Evolutionary conservation across 371 early-diverging fungal species (phyloP).

Genomic region (Blastocladiella emersonii): DNA sequence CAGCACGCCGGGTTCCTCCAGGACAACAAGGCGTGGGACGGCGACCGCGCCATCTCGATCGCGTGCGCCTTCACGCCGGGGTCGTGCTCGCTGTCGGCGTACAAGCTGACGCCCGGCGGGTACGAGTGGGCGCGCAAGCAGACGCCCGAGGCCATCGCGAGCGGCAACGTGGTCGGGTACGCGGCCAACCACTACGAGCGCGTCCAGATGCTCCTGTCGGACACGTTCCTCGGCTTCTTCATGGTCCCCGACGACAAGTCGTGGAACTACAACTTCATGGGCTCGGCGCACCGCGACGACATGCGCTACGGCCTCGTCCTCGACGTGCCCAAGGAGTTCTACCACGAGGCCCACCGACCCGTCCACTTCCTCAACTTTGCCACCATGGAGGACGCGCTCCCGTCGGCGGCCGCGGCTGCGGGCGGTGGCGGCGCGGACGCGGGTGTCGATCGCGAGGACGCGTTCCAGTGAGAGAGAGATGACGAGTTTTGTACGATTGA

Average conservation of each 20-base stretch:
- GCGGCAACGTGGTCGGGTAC: constrained; percentile 71
- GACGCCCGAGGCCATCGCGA: constrained; percentile 29
- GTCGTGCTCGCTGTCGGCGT: constrained; percentile 87
- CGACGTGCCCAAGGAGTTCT: constrained; percentile 90
- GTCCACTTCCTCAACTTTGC: constrained; percentile 91
- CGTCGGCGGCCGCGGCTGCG: constrained; percentile 19
- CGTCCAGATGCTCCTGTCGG: constrained; percentile 87
- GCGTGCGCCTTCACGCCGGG: constrained; percentile 96
- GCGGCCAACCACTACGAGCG: constrained; percentile 78
- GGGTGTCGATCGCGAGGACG: constrained; percentile 2
- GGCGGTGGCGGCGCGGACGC: too few species aligned
- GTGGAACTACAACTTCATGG: constrained; percentile 97
- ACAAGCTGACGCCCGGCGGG: constrained; percentile 86
- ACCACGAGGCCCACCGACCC: constrained; percentile 89
- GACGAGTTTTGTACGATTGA: too few species aligned
- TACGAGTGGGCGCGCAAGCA: constrained; percentile 83
- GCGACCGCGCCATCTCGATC: constrained; percentile 75
- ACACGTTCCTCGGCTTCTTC: constrained; percentile 91
- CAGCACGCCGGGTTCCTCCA: constrained; percentile 77
- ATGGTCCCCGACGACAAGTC: constrained; percentile 85
- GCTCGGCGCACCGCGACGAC: constrained; percentile 71
- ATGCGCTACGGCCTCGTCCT: constrained; percentile 81
- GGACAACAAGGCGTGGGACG: constrained; percentile 86
- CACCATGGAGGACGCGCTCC: constrained; percentile 49
- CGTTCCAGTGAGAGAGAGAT: not conserved